Conservation (phyloP, 768 basidiomycete genomes). For the Guyanaporus albipodus region DNA sequence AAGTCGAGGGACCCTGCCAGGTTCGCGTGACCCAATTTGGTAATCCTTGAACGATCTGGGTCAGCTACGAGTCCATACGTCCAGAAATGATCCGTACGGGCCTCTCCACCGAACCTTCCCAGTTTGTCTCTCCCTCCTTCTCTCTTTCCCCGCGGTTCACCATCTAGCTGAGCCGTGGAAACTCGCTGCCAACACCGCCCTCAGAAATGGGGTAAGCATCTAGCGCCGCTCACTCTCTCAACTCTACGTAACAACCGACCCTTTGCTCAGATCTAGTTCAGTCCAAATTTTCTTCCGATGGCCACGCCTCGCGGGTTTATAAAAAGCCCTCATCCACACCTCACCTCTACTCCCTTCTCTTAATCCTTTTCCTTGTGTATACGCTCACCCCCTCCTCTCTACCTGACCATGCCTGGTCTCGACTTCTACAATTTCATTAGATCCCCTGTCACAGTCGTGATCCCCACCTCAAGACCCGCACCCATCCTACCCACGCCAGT, state of each 20-base stretch:
- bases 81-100: slow-evolving; percentile 8
- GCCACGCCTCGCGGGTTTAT: slow-evolving; percentile 16
- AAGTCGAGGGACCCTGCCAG: no score
- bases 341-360: slow-evolving; percentile 3
- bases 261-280: slow-evolving; percentile 16
- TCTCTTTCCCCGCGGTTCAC: slow-evolving; percentile 23
- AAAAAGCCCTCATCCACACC: slow-evolving; percentile 5
- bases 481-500: no score
- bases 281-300: slow-evolving; percentile 13
- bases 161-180: slow-evolving; percentile 8
- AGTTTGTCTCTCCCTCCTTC: slow-evolving; percentile 10
- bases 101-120: slow-evolving; percentile 4
- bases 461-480: no score
- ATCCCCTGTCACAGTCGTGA: no score
- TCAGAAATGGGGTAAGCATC: slow-evolving; percentile 8
- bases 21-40: slow-evolving; percentile 5
- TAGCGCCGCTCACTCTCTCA: slow-evolving; percentile 9
- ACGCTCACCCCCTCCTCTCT: slow-evolving; percentile 7
- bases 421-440: slow-evolving; percentile 29
- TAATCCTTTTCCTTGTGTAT: slow-evolving; percentile 25
- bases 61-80: background rate
- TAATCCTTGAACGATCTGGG: background rate
- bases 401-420: slow-evolving; percentile 31
- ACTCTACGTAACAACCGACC: slow-evolving; percentile 26
- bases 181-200: background rate